Conservation (phyloP, 768 basidiomycete species). For the Lentinula raphanica region DNA sequence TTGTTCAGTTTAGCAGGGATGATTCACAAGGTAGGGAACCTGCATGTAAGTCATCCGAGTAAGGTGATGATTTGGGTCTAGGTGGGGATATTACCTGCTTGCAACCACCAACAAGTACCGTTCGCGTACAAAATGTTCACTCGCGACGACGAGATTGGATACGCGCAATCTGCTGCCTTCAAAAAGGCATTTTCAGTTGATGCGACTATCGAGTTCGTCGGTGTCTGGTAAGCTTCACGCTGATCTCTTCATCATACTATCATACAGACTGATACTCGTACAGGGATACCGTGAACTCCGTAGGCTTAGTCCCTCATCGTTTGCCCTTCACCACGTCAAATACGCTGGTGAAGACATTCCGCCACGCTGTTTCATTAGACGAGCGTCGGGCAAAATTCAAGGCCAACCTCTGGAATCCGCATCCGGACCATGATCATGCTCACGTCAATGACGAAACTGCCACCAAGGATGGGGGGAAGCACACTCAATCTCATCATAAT, state of each 20-base stretch:
- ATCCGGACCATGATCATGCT: neutral
- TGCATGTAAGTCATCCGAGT: neutral
- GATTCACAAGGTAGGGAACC: constrained; percentile 41
- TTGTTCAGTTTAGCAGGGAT: constrained; percentile 43
- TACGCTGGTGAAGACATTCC: constrained; percentile 32
- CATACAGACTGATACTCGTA: neutral
- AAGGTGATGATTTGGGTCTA: neutral
- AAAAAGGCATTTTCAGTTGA: constrained; percentile 50
- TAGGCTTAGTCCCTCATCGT: constrained; percentile 47
- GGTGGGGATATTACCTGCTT: constrained; percentile 32
- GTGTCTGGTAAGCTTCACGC: constrained; percentile 46
- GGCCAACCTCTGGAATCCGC: constrained; percentile 7
- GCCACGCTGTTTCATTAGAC: constrained; percentile 39
- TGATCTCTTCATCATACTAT: neutral
- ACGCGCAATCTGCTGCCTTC: constrained; percentile 48
- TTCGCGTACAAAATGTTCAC: constrained; percentile 65
- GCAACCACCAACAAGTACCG: constrained; percentile 33
- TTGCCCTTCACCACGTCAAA: constrained; percentile 58
- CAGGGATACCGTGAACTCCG: constrained; percentile 68
- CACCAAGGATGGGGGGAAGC: neutral
- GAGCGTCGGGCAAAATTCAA: constrained; percentile 30
- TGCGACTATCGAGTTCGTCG: constrained; percentile 53
- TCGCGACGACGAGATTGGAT: constrained; percentile 41
- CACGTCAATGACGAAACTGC: neutral
- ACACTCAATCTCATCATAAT: too few species aligned